These are phyloP conservation scores for Oemleria cerasiformis DNA, from an alignment of 306 rosid genomes.

Conservation along the genomic window DNA sequence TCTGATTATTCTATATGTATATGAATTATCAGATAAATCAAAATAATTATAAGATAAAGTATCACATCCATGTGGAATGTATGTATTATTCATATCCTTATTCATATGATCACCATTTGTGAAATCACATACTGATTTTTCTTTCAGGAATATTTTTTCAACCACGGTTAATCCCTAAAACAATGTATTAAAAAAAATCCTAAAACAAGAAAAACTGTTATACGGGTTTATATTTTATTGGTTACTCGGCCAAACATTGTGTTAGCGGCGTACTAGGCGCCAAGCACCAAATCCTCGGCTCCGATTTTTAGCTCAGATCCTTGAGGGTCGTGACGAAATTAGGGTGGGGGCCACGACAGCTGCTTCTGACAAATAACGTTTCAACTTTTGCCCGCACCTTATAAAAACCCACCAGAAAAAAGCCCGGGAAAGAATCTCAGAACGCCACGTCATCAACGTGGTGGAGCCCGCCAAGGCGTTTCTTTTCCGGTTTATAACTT, in stretches of 20 bases:
- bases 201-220: no score
- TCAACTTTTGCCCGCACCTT: not conserved
- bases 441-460: slow-evolving; percentile 17
- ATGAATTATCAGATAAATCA: no score
- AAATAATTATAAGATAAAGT: no score
- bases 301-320: not conserved
- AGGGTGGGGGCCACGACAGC: slow-evolving; percentile 32
- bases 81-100: no score
- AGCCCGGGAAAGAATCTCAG: not conserved
- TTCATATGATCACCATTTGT: no score
- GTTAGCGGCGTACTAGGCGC: not conserved
- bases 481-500: not conserved
- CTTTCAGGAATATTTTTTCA: no score
- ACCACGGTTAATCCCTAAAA: no score
- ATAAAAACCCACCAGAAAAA: not conserved
- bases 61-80: no score
- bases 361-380: slow-evolving; percentile 30
- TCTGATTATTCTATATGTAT: no score
- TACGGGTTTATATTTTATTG: not conserved
- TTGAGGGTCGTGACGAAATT: not conserved
- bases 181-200: no score
- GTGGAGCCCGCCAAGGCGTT: not conserved
- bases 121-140: no score
- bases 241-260: not conserved
- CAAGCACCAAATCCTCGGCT: slow-evolving; percentile 26